Percentiles rank a stretch among this genome's conserved stretches.
Conservation (phyloP, 352 stramenopile species). For the Globisporangium barbulae region DNA sequence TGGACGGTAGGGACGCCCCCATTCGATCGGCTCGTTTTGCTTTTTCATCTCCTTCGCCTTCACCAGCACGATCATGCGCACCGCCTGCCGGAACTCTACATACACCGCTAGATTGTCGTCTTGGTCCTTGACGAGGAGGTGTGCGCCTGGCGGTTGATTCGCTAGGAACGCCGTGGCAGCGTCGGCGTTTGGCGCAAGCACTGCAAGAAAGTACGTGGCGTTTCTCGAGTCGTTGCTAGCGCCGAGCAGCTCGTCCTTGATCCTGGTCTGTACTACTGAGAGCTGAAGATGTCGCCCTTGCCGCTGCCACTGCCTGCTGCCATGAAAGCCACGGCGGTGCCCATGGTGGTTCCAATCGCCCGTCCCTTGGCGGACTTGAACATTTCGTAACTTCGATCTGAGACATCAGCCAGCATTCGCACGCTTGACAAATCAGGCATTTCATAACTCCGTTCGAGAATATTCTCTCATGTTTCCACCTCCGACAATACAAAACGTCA, state of each 20-base stretch:
- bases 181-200: slow-evolving; percentile 40
- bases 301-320: background rate
- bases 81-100: slow-evolving; percentile 50
- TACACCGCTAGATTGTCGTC: slow-evolving; percentile 42
- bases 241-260: background rate
- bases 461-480: too few relatives aligned
- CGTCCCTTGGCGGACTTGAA: background rate
- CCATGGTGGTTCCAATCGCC: slow-evolving; percentile 4
- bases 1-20: slow-evolving; percentile 19
- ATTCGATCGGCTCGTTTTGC: slow-evolving; percentile 33
- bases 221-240: background rate
- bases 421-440: too few relatives aligned
- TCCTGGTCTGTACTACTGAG: slow-evolving; percentile 2
- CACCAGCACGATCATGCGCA: slow-evolving; percentile 39
- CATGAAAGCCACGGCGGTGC: slow-evolving; percentile 11
- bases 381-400: too few relatives aligned
- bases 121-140: slow-evolving; percentile 41
- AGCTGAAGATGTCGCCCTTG: slow-evolving; percentile 1
- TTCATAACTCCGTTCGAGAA: too few relatives aligned
- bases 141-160: slow-evolving; percentile 43
- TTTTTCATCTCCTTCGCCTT: slow-evolving; percentile 48
- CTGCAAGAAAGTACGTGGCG: slow-evolving; percentile 36
- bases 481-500: too few relatives aligned
- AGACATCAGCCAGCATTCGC: too few relatives aligned
- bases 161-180: slow-evolving; percentile 35